A percentile compares a stretch with the other conserved stretches of the same genome.
Conservation (phyloP, 331 rosid species). For the Pyracantha coccinea region DNA sequence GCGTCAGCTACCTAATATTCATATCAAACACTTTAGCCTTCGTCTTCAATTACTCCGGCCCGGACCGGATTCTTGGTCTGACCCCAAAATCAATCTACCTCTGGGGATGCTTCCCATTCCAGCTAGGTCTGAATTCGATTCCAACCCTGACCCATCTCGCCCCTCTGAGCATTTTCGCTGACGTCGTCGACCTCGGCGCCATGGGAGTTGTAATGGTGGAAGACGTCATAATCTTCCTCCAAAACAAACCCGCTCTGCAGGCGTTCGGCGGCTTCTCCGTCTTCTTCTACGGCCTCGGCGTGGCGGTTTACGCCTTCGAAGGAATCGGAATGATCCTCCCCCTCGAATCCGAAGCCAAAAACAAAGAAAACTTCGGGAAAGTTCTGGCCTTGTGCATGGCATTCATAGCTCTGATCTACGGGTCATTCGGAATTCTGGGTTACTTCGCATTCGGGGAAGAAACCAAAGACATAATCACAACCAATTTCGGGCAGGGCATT, state of each 20-base stretch:
- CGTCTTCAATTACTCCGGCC: slow-evolving; percentile 17
- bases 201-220: slow-evolving; percentile 73
- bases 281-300: slow-evolving; percentile 69
- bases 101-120: slow-evolving; percentile 72
- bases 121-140: slow-evolving; percentile 65
- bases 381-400: slow-evolving; percentile 50
- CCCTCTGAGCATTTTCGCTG: slow-evolving; percentile 68
- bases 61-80: slow-evolving; percentile 15
- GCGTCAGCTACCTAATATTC: slow-evolving; percentile 41
- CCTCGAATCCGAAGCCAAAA: slow-evolving; percentile 51
- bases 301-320: slow-evolving; percentile 71
- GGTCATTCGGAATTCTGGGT: slow-evolving; percentile 58
- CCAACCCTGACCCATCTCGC: slow-evolving; percentile 69
- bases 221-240: slow-evolving; percentile 33
- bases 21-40: slow-evolving; percentile 31
- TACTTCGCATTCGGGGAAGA: slow-evolving; percentile 75
- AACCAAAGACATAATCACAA: slow-evolving; percentile 66
- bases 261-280: slow-evolving; percentile 56
- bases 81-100: slow-evolving; percentile 46
- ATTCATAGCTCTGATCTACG: slow-evolving; percentile 46
- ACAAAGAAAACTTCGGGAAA: slow-evolving; percentile 51
- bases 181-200: slow-evolving; percentile 53
- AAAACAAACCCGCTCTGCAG: slow-evolving; percentile 43
- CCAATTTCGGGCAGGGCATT: slow-evolving; percentile 56
- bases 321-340: slow-evolving; percentile 79